Conservation (phyloP, 1,139 yeast species). For the Meyerozyma elateridarum region DNA sequence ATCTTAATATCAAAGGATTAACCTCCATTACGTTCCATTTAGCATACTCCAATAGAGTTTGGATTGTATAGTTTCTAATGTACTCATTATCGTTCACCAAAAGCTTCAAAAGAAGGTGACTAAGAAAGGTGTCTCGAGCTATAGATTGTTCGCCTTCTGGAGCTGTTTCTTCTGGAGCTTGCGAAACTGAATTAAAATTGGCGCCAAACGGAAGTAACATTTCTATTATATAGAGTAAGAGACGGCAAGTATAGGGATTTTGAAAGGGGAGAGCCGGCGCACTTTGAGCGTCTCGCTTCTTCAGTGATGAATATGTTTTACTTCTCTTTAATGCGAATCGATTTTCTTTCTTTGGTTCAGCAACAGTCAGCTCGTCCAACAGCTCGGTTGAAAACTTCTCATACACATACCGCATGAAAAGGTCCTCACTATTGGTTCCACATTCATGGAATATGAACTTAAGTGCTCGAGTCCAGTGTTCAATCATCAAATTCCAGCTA, state of each 20-base stretch:
- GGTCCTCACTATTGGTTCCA: constrained; percentile 38
- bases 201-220: constrained; percentile 35
- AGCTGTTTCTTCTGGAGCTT: constrained; percentile 10
- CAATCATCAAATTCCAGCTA: constrained; percentile 29
- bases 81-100: constrained; percentile 30
- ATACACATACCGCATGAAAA: constrained; percentile 29
- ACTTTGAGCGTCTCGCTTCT: constrained; percentile 15
- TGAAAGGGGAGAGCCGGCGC: constrained; percentile 25
- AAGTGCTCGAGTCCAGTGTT: constrained; percentile 29
- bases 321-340: constrained; percentile 26
- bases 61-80: constrained; percentile 34
- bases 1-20: constrained; percentile 31
- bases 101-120: constrained; percentile 29
- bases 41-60: constrained; percentile 30
- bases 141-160: constrained; percentile 18
- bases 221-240: constrained; percentile 29
- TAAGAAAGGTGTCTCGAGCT: constrained; percentile 13
- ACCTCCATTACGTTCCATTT: constrained; percentile 30
- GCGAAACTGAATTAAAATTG: constrained; percentile 25
- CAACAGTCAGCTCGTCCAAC: constrained; percentile 1
- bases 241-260: constrained; percentile 33
- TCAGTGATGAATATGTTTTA: constrained; percentile 18
- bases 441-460: constrained; percentile 34
- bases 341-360: constrained; percentile 11
- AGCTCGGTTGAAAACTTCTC: constrained; percentile 22